phyloP scores from a whole-genome alignment of 352 stramenopile genomes.

The Phytophthora meadii region DNA sequence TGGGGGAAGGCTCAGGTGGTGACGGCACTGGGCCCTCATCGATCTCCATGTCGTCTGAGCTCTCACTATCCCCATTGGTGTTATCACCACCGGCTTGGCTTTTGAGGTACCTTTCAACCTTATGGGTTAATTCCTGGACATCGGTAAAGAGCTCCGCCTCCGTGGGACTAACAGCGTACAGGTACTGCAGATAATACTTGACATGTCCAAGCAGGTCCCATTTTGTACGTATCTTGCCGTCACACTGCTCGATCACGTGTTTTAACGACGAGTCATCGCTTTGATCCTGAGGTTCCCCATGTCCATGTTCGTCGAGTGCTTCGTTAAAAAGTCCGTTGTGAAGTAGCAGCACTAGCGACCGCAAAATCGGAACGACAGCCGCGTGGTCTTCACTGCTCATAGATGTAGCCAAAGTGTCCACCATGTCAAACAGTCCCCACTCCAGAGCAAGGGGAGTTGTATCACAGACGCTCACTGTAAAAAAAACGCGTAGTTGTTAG shows the following conservation, averaged over 20 bases:
- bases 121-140: conserved; percentile 49
- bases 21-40: conserved; percentile 20
- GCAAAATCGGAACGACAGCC: conserved; percentile 64
- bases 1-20: conserved; percentile 20
- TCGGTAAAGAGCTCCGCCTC: conserved; percentile 74
- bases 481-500: conserved; percentile 18
- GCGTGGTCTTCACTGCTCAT: conserved; percentile 88
- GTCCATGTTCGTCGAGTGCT: conserved; percentile 32
- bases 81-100: conserved; percentile 17
- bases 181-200: conserved; percentile 79
- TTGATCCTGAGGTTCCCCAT: conserved; percentile 21
- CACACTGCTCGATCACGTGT: conserved; percentile 47
- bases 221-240: conserved; percentile 59
- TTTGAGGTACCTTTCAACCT: conserved; percentile 52
- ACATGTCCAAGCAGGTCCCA: conserved; percentile 63
- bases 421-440: conserved; percentile 76
- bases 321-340: conserved; percentile 67
- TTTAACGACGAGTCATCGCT: conserved; percentile 37
- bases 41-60: conserved; percentile 28
- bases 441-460: conserved; percentile 69
- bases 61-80: conserved; percentile 11
- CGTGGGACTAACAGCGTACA: conserved; percentile 73
- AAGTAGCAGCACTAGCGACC: conserved; percentile 60
- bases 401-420: conserved; percentile 68
- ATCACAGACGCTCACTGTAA: conserved; percentile 61